These are phyloP conservation scores for Ogataea allantospora DNA, from an alignment of 805 yeast species.

Conservation along the genomic window DNA sequence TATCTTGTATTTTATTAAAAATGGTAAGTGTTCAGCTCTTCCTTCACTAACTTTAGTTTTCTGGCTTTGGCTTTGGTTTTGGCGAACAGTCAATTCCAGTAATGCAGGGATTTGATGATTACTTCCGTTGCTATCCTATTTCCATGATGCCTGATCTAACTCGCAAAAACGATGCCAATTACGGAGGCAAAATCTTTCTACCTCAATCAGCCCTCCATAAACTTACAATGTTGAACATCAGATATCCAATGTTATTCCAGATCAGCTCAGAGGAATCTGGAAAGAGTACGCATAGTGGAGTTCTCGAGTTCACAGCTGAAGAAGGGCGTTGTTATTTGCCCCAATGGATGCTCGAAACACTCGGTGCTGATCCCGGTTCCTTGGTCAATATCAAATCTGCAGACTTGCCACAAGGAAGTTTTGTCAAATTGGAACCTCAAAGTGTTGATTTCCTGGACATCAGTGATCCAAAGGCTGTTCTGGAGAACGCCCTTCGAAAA, in stretches of 20 bases:
- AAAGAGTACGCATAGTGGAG: constrained; percentile 82
- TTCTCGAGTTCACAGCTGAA: constrained; percentile 92
- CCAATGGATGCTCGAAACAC: constrained; percentile 90
- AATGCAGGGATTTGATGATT: constrained; percentile 63
- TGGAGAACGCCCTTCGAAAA: constrained; percentile 87
- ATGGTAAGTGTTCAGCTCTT: constrained; percentile 6
- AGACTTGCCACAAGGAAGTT: constrained; percentile 81
- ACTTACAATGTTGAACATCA: constrained; percentile 83
- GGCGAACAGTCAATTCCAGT: constrained; percentile 20
- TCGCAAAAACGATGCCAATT: constrained; percentile 76
- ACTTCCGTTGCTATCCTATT: constrained; percentile 89
- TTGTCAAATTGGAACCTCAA: constrained; percentile 94
- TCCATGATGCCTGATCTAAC: constrained; percentile 80
- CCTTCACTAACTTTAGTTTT: constrained; percentile 20
- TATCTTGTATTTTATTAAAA: neutral
- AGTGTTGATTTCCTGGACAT: constrained; percentile 90
- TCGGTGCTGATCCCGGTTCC: constrained; percentile 75
- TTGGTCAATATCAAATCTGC: constrained; percentile 70
- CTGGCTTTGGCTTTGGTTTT: constrained; percentile 25
- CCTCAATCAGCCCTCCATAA: constrained; percentile 92
- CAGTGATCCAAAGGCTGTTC: constrained; percentile 92
- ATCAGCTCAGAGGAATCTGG: constrained; percentile 60
- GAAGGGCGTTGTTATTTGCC: constrained; percentile 96
- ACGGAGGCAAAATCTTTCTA: constrained; percentile 91
- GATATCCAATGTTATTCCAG: constrained; percentile 95